phyloP scores from a whole-genome alignment of 306 rosid genomes.

The Adenanthera pavonina region DNA sequence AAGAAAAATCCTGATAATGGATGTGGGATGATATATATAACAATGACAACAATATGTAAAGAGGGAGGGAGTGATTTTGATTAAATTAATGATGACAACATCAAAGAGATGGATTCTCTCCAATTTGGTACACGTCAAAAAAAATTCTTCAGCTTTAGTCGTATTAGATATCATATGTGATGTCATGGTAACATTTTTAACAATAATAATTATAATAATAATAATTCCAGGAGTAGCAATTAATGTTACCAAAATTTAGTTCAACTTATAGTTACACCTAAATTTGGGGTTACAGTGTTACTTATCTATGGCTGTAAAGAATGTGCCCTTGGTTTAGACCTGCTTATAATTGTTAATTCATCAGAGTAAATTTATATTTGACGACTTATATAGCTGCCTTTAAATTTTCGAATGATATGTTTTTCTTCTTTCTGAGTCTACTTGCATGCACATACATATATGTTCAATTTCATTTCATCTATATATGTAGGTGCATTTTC shows the following conservation, averaged over 20 bases:
- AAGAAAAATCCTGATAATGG: not conserved
- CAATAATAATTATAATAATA: not conserved
- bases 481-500: too few species aligned
- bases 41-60: not conserved
- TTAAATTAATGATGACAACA: not conserved
- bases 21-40: not conserved
- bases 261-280: not conserved
- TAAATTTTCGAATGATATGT: too few species aligned
- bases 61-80: not conserved
- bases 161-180: not conserved
- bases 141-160: not conserved
- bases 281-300: not conserved
- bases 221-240: not conserved
- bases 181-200: slow-evolving; percentile 6
- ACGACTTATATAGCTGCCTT: not conserved
- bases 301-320: not conserved
- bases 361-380: not conserved
- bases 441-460: too few species aligned
- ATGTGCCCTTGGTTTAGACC: not conserved
- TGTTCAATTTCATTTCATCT: too few species aligned
- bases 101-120: not conserved
- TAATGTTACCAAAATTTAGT: not conserved
- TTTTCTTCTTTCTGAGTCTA: too few species aligned
- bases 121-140: slow-evolving; percentile 4
- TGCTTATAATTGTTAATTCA: too few species aligned